phyloP scores from a whole-genome alignment of 73 alveolate species.

The Tetrahymena elliotti region DNA sequence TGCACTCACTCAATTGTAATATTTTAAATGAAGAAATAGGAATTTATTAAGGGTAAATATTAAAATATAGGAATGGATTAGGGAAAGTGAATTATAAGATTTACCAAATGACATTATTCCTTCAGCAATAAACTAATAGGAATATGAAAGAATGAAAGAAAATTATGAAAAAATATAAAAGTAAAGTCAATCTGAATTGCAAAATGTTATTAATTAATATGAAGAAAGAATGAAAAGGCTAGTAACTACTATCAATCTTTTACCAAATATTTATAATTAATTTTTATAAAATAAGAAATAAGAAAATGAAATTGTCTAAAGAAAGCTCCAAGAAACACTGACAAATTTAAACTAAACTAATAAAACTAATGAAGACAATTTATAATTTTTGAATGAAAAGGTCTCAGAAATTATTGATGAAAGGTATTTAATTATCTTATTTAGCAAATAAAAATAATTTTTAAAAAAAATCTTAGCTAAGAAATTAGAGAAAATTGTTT shows the following conservation, averaged over 20 bases:
- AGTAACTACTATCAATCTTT: not conserved
- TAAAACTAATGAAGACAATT: not conserved
- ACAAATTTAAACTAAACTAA: not conserved
- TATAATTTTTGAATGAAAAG: not conserved
- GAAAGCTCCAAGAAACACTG: not conserved
- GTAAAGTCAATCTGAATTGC: not conserved
- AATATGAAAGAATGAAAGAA: not conserved
- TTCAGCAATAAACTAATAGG: not conserved
- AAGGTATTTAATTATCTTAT: not conserved
- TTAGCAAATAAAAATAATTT: not conserved
- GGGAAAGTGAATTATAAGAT: not conserved
- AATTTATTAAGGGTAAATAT: not conserved
- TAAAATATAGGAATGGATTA: not conserved
- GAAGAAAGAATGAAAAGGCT: not conserved
- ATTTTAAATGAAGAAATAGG: not conserved
- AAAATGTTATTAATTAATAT: not conserved
- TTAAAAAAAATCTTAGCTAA: not conserved
- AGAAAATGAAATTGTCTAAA: not conserved
- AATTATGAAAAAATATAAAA: not conserved
- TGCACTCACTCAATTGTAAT: not conserved
- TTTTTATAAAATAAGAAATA: not conserved
- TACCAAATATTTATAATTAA: not conserved
- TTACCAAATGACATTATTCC: not conserved
- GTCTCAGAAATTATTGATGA: not conserved
- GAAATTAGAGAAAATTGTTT: not conserved